Base-by-base conservation (phyloP, 192 early-diverging fungal species). In the Podila epigama region DNA sequence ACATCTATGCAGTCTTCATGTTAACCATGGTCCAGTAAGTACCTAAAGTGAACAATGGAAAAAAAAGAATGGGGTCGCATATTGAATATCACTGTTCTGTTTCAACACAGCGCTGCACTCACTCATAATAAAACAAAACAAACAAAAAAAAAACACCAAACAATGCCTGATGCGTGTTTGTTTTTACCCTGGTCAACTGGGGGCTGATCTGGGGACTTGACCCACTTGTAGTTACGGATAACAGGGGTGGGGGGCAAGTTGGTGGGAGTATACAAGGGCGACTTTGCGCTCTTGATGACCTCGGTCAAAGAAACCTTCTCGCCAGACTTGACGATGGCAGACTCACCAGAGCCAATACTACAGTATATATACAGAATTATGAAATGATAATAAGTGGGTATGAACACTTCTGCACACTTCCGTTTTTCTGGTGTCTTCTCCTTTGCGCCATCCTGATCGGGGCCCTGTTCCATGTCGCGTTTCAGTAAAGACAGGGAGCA, bases 171-270 rank as follows among this genome's bases (percentile, higher is more conserved):
- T 6, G 6, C 37, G 37, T 44, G 13, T n/a, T n/a, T 44, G 15
- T 20, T 8, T 64, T 62, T 75, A 82, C 81, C 81, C n/a, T 66
- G 56, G 37, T 75, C 68, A 56, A 79, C 68, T 58, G 70, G 65
- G 52, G 67, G 67, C 51, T 58, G 68, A 31, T 82, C 81, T 32
- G 64, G 13, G 3, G 81, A 79, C 22, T 39, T 51, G 58, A 70
- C 66, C 81, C 81, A 82, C 55, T 87, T 85, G 78, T 85, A 84
- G 68, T 81, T 82, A 10, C 60, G 63, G 44, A 66, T 56, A 28
- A 83, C 81, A 31, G 89, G 89, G 15, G 75, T 72, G 8, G 89
- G 89, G n/a, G 89, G 89, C 80, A 87, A 61, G 36, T 79, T 87
- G 12, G 77, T 51, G 28, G 81, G 58, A 11, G 83, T 79, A 63